Percentiles rank a stretch among this genome's conserved stretches.
phyloP scores from a whole-genome alignment of 805 yeast genomes.

The Myxozyma monticola region DNA sequence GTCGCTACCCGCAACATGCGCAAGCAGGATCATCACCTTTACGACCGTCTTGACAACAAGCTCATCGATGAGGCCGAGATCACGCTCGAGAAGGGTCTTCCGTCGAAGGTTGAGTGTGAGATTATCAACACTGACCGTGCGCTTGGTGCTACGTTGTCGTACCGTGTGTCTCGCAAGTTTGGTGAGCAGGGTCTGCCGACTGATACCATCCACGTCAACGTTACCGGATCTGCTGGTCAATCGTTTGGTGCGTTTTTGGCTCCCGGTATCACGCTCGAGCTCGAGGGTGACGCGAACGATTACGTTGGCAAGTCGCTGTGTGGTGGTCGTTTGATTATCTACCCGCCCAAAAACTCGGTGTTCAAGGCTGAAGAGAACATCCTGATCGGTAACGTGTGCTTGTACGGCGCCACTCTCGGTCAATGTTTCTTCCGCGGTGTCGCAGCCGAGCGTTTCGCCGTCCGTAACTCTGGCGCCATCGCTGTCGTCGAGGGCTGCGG shows the following conservation, averaged over 20 bases:
- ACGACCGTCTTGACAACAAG: constrained; percentile 91
- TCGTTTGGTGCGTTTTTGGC: constrained; percentile 98
- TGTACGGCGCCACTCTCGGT: constrained; percentile 97
- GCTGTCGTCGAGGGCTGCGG: constrained; percentile 97
- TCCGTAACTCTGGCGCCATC: constrained; percentile 96
- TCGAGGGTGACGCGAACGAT: constrained; percentile 97
- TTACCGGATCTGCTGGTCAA: constrained; percentile 94
- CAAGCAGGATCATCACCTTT: constrained; percentile 91
- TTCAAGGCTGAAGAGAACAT: constrained; percentile 96
- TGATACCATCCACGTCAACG: constrained; percentile 91
- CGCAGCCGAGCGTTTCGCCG: constrained; percentile 98
- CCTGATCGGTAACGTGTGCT: constrained; percentile 94
- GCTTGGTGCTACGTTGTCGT: constrained; percentile 90
- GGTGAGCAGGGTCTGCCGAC: constrained; percentile 94
- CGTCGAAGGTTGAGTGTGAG: constrained; percentile 89
- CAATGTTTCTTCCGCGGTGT: constrained; percentile 91
- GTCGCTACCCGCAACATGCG: constrained; percentile 90
- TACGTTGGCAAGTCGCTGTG: constrained; percentile 97
- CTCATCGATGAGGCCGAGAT: constrained; percentile 93
- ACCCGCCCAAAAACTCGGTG: constrained; percentile 79
- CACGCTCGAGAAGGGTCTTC: constrained; percentile 94
- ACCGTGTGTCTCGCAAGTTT: constrained; percentile 86
- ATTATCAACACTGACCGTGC: constrained; percentile 97
- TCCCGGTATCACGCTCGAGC: constrained; percentile 89
- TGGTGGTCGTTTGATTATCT: constrained; percentile 90